Conservation (phyloP, 352 stramenopile species). For the Globisporangium irregulare region DNA sequence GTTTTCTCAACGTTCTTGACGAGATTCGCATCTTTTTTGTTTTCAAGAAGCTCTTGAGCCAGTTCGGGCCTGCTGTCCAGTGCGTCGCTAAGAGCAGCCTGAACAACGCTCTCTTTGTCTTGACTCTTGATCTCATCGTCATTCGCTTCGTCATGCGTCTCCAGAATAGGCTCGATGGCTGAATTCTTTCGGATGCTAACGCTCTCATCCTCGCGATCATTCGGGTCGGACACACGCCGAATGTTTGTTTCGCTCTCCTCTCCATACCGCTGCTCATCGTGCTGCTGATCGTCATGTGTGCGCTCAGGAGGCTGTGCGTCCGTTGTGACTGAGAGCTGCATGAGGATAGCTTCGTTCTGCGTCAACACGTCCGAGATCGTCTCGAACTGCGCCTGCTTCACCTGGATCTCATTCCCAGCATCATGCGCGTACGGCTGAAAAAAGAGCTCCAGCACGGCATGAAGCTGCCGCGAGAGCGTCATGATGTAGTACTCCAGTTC, state of each 20-base stretch:
- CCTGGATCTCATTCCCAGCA: conserved; percentile 26
- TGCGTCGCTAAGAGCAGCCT: neutral
- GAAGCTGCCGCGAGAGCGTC: conserved; percentile 54
- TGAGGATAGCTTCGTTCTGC: conserved; percentile 60
- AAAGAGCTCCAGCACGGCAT: conserved; percentile 57
- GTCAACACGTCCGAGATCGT: conserved; percentile 55
- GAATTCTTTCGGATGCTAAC: neutral
- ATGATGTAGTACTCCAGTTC: conserved; percentile 62
- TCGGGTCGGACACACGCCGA: neutral
- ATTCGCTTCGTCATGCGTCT: conserved; percentile 5
- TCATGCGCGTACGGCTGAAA: conserved; percentile 40
- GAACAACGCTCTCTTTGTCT: conserved; percentile 2
- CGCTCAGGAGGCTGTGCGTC: neutral
- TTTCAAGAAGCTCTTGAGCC: neutral
- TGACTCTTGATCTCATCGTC: neutral
- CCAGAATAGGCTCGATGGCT: conserved; percentile 2
- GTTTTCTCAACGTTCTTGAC: neutral
- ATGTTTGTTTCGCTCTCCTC: too few relatives aligned
- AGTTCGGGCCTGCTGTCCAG: neutral
- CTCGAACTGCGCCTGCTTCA: conserved; percentile 34
- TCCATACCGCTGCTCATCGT: neutral
- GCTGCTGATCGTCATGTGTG: neutral
- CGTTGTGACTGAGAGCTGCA: conserved; percentile 27
- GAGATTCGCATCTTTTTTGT: neutral
- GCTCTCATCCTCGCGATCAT: neutral